phyloP scores from a whole-genome alignment of 1,284 basidiomycete species.

The Takashimella tepidaria region DNA sequence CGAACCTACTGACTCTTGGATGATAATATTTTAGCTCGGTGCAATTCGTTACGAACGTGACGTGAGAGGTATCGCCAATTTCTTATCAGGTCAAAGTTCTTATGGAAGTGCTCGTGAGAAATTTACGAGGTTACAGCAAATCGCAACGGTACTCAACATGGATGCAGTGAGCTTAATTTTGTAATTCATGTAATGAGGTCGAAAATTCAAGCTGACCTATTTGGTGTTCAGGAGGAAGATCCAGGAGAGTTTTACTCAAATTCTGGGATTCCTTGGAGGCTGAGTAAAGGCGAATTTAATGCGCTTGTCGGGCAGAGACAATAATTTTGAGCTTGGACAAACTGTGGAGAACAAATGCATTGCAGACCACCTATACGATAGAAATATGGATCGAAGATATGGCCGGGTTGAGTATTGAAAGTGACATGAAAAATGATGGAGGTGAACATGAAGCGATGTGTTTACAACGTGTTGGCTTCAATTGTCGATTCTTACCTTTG shows the following conservation, averaged over 20 bases:
- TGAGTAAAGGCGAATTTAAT: conserved; percentile 71
- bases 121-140: conserved; percentile 86
- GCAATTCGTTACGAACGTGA: conserved; percentile 95
- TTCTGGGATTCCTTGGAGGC: conserved; percentile 84
- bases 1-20: background rate
- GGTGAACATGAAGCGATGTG: no score
- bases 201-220: conserved; percentile 9
- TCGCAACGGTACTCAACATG: conserved; percentile 84
- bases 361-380: no score
- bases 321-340: conserved; percentile 12
- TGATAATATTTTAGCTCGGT: conserved; percentile 61
- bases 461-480: no score
- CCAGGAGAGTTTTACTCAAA: conserved; percentile 87
- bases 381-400: no score
- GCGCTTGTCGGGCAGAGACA: conserved; percentile 60
- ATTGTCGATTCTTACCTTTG: no score
- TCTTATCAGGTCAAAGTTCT: conserved; percentile 75
- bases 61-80: conserved; percentile 72
- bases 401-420: no score
- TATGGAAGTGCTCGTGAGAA: conserved; percentile 87
- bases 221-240: conserved; percentile 74
- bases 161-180: conserved; percentile 60
- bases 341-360: background rate
- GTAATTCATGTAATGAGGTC: background rate
- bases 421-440: no score